phyloP scores from a whole-genome alignment of 108 stramenopile genomes.

The Cyclotella kingstonii region DNA sequence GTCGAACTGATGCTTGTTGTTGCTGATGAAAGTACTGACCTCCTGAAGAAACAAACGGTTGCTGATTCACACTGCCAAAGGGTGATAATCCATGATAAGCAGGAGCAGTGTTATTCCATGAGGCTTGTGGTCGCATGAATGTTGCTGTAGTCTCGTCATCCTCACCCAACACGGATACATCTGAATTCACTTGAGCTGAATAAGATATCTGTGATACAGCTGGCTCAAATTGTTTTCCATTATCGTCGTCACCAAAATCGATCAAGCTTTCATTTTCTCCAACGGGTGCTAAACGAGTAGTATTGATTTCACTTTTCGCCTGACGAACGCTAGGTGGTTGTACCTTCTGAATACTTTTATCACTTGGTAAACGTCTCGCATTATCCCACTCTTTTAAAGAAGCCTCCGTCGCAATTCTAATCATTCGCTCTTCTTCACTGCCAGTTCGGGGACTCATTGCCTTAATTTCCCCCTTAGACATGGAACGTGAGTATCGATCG shows the following conservation, averaged over 20 bases:
- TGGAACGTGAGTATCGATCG: constrained; percentile 2
- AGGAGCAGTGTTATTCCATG: too few relatives aligned
- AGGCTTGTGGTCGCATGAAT: constrained; percentile 26
- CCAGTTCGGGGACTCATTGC: constrained; percentile 37
- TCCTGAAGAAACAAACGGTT: not conserved
- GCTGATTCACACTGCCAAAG: too few relatives aligned
- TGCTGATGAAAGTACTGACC: constrained; percentile 11
- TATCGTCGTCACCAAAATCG: constrained; percentile 37
- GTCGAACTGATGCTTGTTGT: constrained; percentile 5
- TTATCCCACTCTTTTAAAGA: constrained; percentile 33
- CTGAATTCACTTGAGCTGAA: not conserved
- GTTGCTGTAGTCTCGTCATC: constrained; percentile 41
- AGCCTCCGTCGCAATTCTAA: constrained; percentile 31
- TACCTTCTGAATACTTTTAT: not conserved
- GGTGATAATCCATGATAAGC: too few relatives aligned
- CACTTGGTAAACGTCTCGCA: not conserved
- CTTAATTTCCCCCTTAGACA: constrained; percentile 24
- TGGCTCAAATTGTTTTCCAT: constrained; percentile 8
- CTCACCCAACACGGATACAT: constrained; percentile 41
- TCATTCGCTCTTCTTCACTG: constrained; percentile 35
- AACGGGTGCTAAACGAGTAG: constrained; percentile 16
- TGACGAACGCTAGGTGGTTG: not conserved
- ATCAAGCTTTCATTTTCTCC: constrained; percentile 42
- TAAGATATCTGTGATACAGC: constrained; percentile 7
- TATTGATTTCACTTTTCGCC: constrained; percentile 12